Percentiles rank a stretch among this genome's conserved stretches.
Conservation (phyloP, 2,329 filamentous ascomycete genomes). For the Paraphoma chrysanthemicola region DNA sequence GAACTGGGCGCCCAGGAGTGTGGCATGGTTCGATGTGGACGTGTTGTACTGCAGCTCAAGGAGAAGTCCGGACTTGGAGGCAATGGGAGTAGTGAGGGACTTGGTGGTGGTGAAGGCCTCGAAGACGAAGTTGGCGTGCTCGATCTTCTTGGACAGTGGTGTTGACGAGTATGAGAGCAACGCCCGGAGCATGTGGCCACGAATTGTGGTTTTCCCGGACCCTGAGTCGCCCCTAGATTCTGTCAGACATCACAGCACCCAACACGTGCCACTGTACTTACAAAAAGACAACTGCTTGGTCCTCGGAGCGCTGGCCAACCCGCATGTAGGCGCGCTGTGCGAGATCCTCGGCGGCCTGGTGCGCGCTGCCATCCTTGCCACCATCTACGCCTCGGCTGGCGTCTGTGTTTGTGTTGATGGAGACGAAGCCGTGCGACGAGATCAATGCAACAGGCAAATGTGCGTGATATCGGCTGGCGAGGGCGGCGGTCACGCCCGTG, state of each 20-base stretch:
- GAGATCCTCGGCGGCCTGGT: slow-evolving; percentile 90
- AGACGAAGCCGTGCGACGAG: slow-evolving; percentile 89
- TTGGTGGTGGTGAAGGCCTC: slow-evolving; percentile 97
- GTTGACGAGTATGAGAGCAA: slow-evolving; percentile 90
- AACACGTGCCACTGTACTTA: slow-evolving; percentile 58
- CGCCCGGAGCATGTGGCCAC: slow-evolving; percentile 84
- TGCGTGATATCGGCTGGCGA: slow-evolving; percentile 90
- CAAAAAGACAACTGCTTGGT: slow-evolving; percentile 92
- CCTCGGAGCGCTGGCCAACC: slow-evolving; percentile 86
- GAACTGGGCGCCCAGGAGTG: slow-evolving; percentile 91
- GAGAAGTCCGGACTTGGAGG: slow-evolving; percentile 93
- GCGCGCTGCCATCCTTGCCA: slow-evolving; percentile 87
- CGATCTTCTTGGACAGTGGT: slow-evolving; percentile 90
- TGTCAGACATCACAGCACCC: slow-evolving; percentile 8
- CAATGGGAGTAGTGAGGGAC: slow-evolving; percentile 91
- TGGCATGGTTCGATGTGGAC: slow-evolving; percentile 79
- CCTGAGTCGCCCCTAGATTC: slow-evolving; percentile 84
- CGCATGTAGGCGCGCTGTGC: slow-evolving; percentile 85
- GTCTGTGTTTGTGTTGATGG: slow-evolving; percentile 92
- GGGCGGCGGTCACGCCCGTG: slow-evolving; percentile 79
- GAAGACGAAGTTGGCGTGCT: slow-evolving; percentile 92
- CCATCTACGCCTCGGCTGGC: slow-evolving; percentile 90
- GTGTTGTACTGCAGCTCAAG: slow-evolving; percentile 98
- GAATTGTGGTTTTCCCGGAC: slow-evolving; percentile 92
- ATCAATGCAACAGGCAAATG: slow-evolving; percentile 85